Conservation (phyloP, 2,329 filamentous ascomycete genomes). For the Diaporthe velutina region DNA sequence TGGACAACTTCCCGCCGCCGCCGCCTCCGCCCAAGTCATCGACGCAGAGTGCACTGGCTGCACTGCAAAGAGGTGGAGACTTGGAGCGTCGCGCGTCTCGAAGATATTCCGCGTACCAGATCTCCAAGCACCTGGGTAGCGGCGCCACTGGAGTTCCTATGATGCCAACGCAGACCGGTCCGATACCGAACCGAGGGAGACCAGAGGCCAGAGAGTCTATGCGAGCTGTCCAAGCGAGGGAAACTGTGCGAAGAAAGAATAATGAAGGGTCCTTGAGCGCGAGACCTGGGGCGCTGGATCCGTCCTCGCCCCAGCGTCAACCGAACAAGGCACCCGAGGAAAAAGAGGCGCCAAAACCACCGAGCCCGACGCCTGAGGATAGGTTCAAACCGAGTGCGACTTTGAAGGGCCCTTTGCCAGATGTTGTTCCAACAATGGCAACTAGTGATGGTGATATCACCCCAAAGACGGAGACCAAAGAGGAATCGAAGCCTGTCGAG, state of each 20-base stretch:
- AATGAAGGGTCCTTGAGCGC: slow-evolving; percentile 56
- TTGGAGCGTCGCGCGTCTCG: slow-evolving; percentile 92
- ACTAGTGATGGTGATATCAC: slow-evolving; percentile 48
- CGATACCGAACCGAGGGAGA: slow-evolving; percentile 86
- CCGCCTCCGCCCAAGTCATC: slow-evolving; percentile 86
- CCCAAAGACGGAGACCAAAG: slow-evolving; percentile 42
- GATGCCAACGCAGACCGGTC: slow-evolving; percentile 85
- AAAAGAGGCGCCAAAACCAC: slow-evolving; percentile 49
- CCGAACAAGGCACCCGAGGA: slow-evolving; percentile 76
- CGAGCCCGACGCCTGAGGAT: slow-evolving; percentile 74
- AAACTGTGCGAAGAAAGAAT: slow-evolving; percentile 63
- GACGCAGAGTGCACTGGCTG: slow-evolving; percentile 89
- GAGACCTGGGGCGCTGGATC: slow-evolving; percentile 57
- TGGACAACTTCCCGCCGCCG: slow-evolving; percentile 78
- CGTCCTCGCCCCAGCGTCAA: slow-evolving; percentile 70
- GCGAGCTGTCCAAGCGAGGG: slow-evolving; percentile 72
- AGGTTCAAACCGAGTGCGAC: slow-evolving; percentile 72
- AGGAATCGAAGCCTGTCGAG: slow-evolving; percentile 34
- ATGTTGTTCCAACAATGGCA: slow-evolving; percentile 56
- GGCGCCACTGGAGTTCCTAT: slow-evolving; percentile 87
- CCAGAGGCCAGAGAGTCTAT: slow-evolving; percentile 86
- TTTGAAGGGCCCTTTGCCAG: slow-evolving; percentile 68
- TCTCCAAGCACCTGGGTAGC: slow-evolving; percentile 90
- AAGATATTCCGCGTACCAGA: slow-evolving; percentile 96
- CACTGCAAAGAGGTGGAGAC: slow-evolving; percentile 91